Conservation (phyloP, 257 asterid species). For the Scutellaria minor region DNA sequence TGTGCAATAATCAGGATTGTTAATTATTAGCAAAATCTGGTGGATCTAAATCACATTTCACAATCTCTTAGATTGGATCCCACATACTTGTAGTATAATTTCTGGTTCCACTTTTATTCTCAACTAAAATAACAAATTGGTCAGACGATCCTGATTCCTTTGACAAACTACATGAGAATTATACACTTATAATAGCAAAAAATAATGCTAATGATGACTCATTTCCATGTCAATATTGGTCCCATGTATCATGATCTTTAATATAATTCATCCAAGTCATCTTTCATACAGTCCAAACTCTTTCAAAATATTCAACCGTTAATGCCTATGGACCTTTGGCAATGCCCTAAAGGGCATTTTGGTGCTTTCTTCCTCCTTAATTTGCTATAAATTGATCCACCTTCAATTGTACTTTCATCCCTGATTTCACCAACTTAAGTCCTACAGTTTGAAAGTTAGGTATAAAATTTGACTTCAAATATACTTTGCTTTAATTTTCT, state of each 20-base stretch:
- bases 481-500: neutral
- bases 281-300: neutral
- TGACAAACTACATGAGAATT: neutral
- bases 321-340: constrained; percentile 26
- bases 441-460: constrained; percentile 22
- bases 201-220: constrained; percentile 44
- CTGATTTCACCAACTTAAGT: neutral
- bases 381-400: constrained; percentile 43
- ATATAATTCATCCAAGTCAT: neutral
- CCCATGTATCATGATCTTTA: constrained; percentile 26
- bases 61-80: constrained; percentile 17
- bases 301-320: neutral
- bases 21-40: neutral
- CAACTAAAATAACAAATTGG: neutral
- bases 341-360: neutral
- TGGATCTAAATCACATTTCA: neutral
- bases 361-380: neutral
- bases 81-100: neutral
- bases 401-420: constrained; percentile 30
- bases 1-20: neutral
- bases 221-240: constrained; percentile 45
- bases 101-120: neutral
- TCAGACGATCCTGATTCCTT: too few relatives aligned
- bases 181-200: neutral
- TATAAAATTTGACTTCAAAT: constrained; percentile 3